Conservation (phyloP, 2,329 filamentous ascomycete species). For the Colletotrichum agaves region DNA sequence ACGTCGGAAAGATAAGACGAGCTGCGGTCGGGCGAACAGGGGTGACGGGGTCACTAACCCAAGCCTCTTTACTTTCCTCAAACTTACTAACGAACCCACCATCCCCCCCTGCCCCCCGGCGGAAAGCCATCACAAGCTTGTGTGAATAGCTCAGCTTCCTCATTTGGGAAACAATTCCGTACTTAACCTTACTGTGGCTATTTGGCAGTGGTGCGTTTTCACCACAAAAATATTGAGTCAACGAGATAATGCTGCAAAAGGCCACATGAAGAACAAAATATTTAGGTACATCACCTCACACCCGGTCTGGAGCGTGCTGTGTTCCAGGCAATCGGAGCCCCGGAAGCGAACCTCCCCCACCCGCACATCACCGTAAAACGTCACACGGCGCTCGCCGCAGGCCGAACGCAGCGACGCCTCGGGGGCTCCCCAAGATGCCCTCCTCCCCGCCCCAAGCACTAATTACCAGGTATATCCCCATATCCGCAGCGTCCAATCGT, state of each 20-base stretch:
- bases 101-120: too few species aligned
- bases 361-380: slow-evolving; percentile 30
- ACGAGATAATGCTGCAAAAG: too few species aligned
- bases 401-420: slow-evolving; percentile 17
- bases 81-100: background rate
- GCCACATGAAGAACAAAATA: background rate
- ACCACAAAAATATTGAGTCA: too few species aligned
- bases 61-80: too few species aligned
- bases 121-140: background rate
- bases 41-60: too few species aligned
- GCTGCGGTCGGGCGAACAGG: background rate
- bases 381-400: slow-evolving; percentile 39
- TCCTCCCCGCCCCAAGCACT: background rate
- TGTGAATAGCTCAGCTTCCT: background rate
- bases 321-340: slow-evolving; percentile 21
- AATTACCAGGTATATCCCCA: too few species aligned
- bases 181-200: background rate
- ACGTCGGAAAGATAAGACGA: slow-evolving; percentile 24
- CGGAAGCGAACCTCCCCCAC: slow-evolving; percentile 5
- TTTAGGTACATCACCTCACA: background rate
- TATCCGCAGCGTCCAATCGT: too few species aligned
- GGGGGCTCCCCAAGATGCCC: background rate
- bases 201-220: too few species aligned
- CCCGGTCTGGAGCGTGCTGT: background rate
- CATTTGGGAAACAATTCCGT: background rate